Base-by-base conservation (phyloP, 2,329 filamentous ascomycete genomes). In the Sclerotiophoma versabilis region DNA sequence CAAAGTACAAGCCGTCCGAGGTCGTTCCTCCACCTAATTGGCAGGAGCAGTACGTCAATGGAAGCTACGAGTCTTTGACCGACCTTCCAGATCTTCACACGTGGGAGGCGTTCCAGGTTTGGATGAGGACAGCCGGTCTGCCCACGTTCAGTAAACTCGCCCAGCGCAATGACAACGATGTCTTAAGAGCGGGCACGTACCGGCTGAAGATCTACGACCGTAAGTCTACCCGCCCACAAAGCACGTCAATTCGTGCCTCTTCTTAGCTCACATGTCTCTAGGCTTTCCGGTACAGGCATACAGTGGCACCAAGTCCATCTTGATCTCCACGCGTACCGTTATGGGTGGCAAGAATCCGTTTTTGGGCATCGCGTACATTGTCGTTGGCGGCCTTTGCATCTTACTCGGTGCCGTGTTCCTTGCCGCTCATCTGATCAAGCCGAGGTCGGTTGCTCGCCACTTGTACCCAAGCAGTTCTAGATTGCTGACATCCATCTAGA, bases 51-150 rank as follows among this genome's bases (percentile, higher is more conserved):
- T 96, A 89, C 63, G 88, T 87, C 6, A 72, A 88, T 30, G 85
- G 84, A 20, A 62, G 63, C 57, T 96, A 96, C 71, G 87, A 84
- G 3, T 74, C 80, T 0, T 23, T 54, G 38, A 82, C 83, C 45
- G 84, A 84, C 2, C 87, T 91, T 19, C 92, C 92, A 0, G 77
- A 95, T 65, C 75, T 98, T 15, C 83, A 88, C 59, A 78, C 86
- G 0, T 88, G 92, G 77, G 90, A 96, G 74, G 86, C 87, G 36
- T 96, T 99, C 75, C 93, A 97, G 77, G 93, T 98, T 19, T 99
- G 95, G 95, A 99, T 99, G 95, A 87, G 95, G 66, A 96, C 96
- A 1, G 95, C 95, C 20, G 95, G 93, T 53, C 79, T 98, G 66
- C 95, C 95, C 1, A 89, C 89, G 5, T 99, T 99, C 74, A 96